Conservation (phyloP, 2,329 filamentous ascomycete genomes). For the Stagonosporopsis rhizophila region DNA sequence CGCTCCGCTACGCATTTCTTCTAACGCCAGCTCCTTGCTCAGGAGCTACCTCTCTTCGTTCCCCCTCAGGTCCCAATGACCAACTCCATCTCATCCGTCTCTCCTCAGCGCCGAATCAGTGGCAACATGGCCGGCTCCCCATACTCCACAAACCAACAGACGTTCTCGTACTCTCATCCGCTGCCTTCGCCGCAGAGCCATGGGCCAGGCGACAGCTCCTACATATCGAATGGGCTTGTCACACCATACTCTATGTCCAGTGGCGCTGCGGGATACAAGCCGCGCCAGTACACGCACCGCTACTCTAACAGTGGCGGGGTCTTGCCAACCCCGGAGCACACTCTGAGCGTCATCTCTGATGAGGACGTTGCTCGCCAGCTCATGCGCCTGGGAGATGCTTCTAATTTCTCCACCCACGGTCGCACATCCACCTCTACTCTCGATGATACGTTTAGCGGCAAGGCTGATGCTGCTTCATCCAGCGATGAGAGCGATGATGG, state of each 20-base stretch:
- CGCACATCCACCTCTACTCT: slow-evolving; percentile 91
- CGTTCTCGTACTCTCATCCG: slow-evolving; percentile 77
- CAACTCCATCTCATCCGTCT: slow-evolving; percentile 97
- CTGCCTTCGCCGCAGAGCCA: slow-evolving; percentile 87
- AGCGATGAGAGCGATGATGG: slow-evolving; percentile 74
- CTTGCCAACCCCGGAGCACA: slow-evolving; percentile 94
- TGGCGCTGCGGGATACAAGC: slow-evolving; percentile 41
- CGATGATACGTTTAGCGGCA: slow-evolving; percentile 91
- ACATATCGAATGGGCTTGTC: slow-evolving; percentile 43
- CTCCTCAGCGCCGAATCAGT: slow-evolving; percentile 82
- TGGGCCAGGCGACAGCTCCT: slow-evolving; percentile 47
- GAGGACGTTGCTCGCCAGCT: slow-evolving; percentile 97
- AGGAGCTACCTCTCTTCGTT: slow-evolving; percentile 96
- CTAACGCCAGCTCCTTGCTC: slow-evolving; percentile 37
- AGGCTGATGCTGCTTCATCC: slow-evolving; percentile 70
- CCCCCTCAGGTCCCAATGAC: slow-evolving; percentile 81
- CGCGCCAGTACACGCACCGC: slow-evolving; percentile 51
- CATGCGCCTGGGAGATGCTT: slow-evolving; percentile 93
- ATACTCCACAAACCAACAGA: slow-evolving; percentile 78
- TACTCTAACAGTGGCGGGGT: slow-evolving; percentile 62
- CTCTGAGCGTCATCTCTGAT: slow-evolving; percentile 95
- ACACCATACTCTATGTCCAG: slow-evolving; percentile 48
- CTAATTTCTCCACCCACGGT: slow-evolving; percentile 84
- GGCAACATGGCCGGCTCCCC: slow-evolving; percentile 75
- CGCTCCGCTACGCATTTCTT: slow-evolving; percentile 22